Evolutionary conservation across 2,329 filamentous ascomycete species (phyloP), one percentile per base, ranked within the genome.

Genomic region (Trematosphaeria pertusa): DNA sequence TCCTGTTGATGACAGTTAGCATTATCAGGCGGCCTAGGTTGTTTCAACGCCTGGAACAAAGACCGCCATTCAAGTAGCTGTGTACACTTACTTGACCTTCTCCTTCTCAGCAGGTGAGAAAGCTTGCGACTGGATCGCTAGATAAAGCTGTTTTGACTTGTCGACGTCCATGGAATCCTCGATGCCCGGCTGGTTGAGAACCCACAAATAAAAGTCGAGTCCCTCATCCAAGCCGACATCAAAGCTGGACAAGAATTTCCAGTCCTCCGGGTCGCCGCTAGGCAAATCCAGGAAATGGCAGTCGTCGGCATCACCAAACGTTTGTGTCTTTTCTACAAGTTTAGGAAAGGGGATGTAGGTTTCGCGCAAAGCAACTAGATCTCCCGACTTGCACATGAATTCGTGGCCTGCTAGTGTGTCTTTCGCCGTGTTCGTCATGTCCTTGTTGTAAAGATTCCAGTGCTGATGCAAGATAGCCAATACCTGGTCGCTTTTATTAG

Each of bases 181-280:
- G 17, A 46, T 38, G 15, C 35, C 22, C n/a, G 6, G 18, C 9
- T 46, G 43, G 9, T 39, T 14, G 5, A 38, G 18, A 6, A 46
- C 20, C 35, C 43, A 46, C 18, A 46, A 19, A 33, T 46, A 38
- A 19, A 38, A 46, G 34, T 46, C 43, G 17, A 46, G 34, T n/a
- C 20, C 28, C 20, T 46, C 35, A 10, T 46, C 35, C 17, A 26
- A 9, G 15, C 43, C 43, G 18, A 46, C 43, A 18, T 24, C 35
- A 7, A 46, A 46, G 18, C 20, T 20, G 21, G 43, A 38, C 18
- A 46, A 20, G 21, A 46, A 46, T 31, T 22, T 26, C 34, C 43
- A 46, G 17, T 46, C 35, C n/a, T 39, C 24, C 4, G 34, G 34
- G 7, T 38, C 22, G 4, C 28, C 43, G n/a, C 28, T 39, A 18